Evolutionary conservation across 2,329 filamentous ascomycete genomes (phyloP).

Genomic region (Fusarium fujikuroi): DNA sequence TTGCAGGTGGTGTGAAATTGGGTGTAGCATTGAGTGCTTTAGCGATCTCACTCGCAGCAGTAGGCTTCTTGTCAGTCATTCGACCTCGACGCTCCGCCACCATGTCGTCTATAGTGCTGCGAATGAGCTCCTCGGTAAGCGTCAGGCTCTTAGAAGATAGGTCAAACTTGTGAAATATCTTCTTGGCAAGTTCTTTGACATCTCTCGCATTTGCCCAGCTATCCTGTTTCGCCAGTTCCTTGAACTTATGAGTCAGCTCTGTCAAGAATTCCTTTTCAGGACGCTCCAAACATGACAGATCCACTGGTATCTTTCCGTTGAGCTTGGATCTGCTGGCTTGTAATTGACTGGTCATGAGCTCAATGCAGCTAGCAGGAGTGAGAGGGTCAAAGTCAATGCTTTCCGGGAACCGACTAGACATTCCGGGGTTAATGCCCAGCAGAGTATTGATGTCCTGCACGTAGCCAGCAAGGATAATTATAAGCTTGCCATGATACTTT

Average conservation of each 20-base stretch:
- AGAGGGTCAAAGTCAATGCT: conserved; percentile 65
- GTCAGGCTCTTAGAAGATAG: conserved; percentile 6
- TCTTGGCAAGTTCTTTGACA: conserved; percentile 63
- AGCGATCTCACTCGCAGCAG: rapidly evolving
- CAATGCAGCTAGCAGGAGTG: conserved; percentile 53
- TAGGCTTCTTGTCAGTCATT: conserved; percentile 23
- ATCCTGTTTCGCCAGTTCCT: conserved; percentile 52
- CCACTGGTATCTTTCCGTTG: conserved; percentile 29
- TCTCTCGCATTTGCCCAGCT: conserved; percentile 74
- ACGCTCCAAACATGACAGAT: conserved; percentile 43
- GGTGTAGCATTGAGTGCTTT: background rate
- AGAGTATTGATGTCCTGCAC: conserved; percentile 72
- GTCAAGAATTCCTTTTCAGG: conserved; percentile 12
- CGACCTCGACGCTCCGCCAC: conserved; percentile 16
- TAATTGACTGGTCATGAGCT: conserved; percentile 53
- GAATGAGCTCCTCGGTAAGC: conserved; percentile 34
- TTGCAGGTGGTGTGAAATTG: background rate
- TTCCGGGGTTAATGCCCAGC: conserved; percentile 68
- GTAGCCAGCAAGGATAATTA: conserved; percentile 77
- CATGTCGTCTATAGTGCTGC: conserved; percentile 40
- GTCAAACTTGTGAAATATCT: conserved; percentile 56
- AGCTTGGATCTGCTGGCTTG: conserved; percentile 41
- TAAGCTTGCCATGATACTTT: conserved; percentile 66
- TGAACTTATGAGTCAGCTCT: conserved; percentile 48
- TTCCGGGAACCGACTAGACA: conserved; percentile 74